Base-by-base conservation (phyloP, 2,329 filamentous ascomycete genomes). In the Calonectria ilicicola region DNA sequence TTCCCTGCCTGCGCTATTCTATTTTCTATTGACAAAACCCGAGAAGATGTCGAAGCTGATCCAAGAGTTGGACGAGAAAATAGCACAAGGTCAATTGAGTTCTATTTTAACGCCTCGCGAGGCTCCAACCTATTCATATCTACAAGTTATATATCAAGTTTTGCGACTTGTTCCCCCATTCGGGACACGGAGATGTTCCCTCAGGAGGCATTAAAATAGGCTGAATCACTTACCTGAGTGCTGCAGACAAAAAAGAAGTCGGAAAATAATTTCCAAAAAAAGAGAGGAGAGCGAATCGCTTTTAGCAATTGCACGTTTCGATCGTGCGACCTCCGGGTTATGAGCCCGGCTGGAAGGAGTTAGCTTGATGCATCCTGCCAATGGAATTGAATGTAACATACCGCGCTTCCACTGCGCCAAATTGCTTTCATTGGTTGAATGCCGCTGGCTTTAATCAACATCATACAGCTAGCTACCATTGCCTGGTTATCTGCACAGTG, bases 241-340 rank as follows among this genome's bases (percentile, higher is more conserved):
- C 12, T 8, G 3, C 10, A 9, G 32, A 14, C 32, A 35, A 35
- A 35, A 35, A 35, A 21, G 42, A 44, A 44, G 8, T 19, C 2
- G 8, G 17, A n/a, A n/a, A 44, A 9, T 3, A 44, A 44, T 44
- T 44, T n/a, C 42, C 17, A 51, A 47, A 47, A 26, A 40, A 35
- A 51, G 17, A 15, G 29, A 12, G 15, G 19, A 14, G 29, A 21
- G 21, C 21, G 6, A 58, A 58, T 46, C 29, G 42, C 27, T 51
- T 40, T 65, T 47, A 42, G 47, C 46, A 51, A 40, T 38, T 47
- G 44, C 44, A 51, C 21, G 42, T 35, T 51, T 65, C 53, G 53
- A 60, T 60, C 53, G 53, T 60, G 53, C 53, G 53, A 60, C 53
- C 53, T 60, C 53, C 53, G 53, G 53, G 53, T 60, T 60, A 60